phyloP scores from a whole-genome alignment of 2,329 filamentous ascomycete species.

The Cladobotryum protrusum region DNA sequence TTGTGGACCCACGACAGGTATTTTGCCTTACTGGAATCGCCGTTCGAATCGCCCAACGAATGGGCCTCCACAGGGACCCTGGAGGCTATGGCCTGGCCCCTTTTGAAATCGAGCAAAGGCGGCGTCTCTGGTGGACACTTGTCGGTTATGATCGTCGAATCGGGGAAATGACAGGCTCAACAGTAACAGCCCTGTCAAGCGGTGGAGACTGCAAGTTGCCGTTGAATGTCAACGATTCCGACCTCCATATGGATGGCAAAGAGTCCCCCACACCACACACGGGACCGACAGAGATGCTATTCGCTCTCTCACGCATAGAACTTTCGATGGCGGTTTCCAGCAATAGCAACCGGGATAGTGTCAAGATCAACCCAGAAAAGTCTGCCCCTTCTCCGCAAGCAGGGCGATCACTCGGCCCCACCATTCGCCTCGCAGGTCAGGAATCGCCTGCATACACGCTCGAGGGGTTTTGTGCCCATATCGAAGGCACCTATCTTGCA shows the following conservation, averaged over 20 bases:
- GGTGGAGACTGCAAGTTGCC: conserved; percentile 50
- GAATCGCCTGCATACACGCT: conserved; percentile 44
- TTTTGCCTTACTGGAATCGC: conserved; percentile 54
- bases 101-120: conserved; percentile 64
- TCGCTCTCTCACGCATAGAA: conserved; percentile 51
- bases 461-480: conserved; percentile 47
- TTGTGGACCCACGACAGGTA: conserved; percentile 49
- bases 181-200: conserved; percentile 49
- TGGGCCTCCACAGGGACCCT: conserved; percentile 62
- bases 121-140: conserved; percentile 68
- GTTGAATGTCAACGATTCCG: conserved; percentile 56
- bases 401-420: conserved; percentile 21
- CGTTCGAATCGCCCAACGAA: conserved; percentile 59
- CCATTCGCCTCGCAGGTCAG: conserved; percentile 43
- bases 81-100: conserved; percentile 43
- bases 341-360: conserved; percentile 35
- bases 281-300: conserved; percentile 55
- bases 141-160: conserved; percentile 63
- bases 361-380: conserved; percentile 24
- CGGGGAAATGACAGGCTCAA: conserved; percentile 57
- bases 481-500: conserved; percentile 50
- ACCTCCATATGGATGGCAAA: conserved; percentile 52
- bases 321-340: conserved; percentile 49
- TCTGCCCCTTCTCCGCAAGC: conserved; percentile 18
- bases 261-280: conserved; percentile 42